Evolutionary conservation across 2,329 filamentous ascomycete genomes (phyloP).

Genomic region (Penicillium freii): DNA sequence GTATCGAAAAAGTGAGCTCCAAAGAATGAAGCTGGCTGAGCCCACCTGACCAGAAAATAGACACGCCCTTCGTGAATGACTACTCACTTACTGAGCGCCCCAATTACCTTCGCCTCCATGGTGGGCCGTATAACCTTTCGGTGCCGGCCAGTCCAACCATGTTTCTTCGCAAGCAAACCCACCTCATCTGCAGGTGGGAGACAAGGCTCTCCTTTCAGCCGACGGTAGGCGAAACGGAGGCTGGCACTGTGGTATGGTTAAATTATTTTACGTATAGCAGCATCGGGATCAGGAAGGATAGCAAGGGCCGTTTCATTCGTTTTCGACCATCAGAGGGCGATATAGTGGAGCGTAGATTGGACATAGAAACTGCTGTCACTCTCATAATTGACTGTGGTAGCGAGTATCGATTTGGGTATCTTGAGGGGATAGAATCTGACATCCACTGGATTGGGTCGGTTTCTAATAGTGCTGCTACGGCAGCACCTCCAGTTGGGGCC

Average conservation of each 20-base stretch:
- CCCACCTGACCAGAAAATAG: slow-evolving; percentile 25
- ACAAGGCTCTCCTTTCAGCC: slow-evolving; percentile 50
- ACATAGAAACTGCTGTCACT: slow-evolving; percentile 19
- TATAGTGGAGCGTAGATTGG: slow-evolving; percentile 14
- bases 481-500: slow-evolving; percentile 39
- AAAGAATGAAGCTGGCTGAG: not conserved
- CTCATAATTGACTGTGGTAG: slow-evolving; percentile 34
- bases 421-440: not conserved
- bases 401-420: slow-evolving; percentile 31
- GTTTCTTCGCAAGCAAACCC: slow-evolving; percentile 55
- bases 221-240: slow-evolving; percentile 46
- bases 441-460: slow-evolving; percentile 31
- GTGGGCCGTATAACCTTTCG: slow-evolving; percentile 53
- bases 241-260: slow-evolving; percentile 56
- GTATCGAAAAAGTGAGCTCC: slow-evolving; percentile 42
- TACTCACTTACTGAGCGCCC: slow-evolving; percentile 49
- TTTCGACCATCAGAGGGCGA: slow-evolving; percentile 26
- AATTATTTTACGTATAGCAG: slow-evolving; percentile 49
- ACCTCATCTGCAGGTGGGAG: slow-evolving; percentile 45
- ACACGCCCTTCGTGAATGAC: slow-evolving; percentile 50
- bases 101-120: slow-evolving; percentile 49
- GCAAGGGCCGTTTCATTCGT: slow-evolving; percentile 24
- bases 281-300: slow-evolving; percentile 38
- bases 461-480: slow-evolving; percentile 35
- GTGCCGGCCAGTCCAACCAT: slow-evolving; percentile 53